These are phyloP conservation scores for Mucor saturninus DNA, from an alignment of 371 early-diverging fungal species.

Conservation along the genomic window DNA sequence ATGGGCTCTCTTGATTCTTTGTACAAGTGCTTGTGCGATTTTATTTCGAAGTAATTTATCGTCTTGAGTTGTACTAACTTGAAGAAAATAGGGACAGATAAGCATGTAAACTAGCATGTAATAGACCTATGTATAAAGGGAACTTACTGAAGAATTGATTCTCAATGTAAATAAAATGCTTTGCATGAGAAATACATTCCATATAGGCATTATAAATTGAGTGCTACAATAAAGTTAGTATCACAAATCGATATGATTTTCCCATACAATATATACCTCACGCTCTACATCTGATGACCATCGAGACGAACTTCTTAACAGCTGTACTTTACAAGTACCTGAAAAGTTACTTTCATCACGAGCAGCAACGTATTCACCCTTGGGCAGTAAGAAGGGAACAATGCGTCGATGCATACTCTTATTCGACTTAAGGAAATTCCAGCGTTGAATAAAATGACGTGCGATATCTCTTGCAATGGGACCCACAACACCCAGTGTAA, in stretches of 20 bases:
- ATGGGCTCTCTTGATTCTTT: constrained; percentile 82
- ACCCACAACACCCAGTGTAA: constrained; percentile 78
- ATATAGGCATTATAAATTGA: constrained; percentile 89
- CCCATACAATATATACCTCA: constrained; percentile 39
- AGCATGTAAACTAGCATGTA: neutral
- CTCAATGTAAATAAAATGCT: constrained; percentile 94
- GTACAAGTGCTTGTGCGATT: constrained; percentile 69
- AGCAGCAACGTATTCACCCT: constrained; percentile 77
- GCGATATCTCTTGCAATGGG: constrained; percentile 84
- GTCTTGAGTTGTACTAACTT: constrained; percentile 48
- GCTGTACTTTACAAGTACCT: constrained; percentile 73
- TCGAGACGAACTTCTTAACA: constrained; percentile 67
- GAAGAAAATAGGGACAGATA: neutral
- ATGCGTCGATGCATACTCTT: constrained; percentile 67
- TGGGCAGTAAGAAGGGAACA: constrained; percentile 80
- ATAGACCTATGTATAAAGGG: neutral
- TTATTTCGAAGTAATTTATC: constrained; percentile 52
- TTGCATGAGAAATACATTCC: constrained; percentile 74
- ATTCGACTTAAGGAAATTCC: constrained; percentile 83
- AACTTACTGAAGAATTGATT: constrained; percentile 92
- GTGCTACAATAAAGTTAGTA: constrained; percentile 43
- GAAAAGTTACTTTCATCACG: constrained; percentile 70
- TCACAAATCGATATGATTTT: neutral
- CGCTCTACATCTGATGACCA: constrained; percentile 74
- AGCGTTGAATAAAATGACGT: constrained; percentile 90